A percentile compares a stretch with the other conserved stretches of the same genome.
These are phyloP conservation scores for Paecilomyces formosus DNA, from an alignment of 2,329 filamentous ascomycete genomes.

Conservation along the genomic window DNA sequence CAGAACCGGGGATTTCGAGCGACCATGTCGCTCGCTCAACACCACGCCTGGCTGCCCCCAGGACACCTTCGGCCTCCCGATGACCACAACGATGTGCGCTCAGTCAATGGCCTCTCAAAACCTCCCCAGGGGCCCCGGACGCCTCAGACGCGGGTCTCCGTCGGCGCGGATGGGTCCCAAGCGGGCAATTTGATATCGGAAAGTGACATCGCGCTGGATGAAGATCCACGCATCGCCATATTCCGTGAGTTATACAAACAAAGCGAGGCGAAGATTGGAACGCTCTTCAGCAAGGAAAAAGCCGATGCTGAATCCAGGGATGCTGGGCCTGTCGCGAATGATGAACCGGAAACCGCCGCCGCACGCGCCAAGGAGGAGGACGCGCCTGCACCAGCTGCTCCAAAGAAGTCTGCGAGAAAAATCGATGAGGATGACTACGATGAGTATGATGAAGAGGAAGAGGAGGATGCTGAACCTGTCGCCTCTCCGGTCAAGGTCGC, in stretches of 20 bases:
- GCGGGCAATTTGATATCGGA: constrained; percentile 43
- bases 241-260: constrained; percentile 72
- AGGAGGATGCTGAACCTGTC: constrained; percentile 42
- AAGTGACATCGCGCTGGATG: constrained; percentile 55
- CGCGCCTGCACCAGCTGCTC: constrained; percentile 33
- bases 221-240: constrained; percentile 59
- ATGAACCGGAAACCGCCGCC: constrained; percentile 17
- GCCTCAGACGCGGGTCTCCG: constrained; percentile 36
- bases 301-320: constrained; percentile 20
- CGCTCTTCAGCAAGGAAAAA: constrained; percentile 57
- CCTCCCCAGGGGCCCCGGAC: constrained; percentile 37
- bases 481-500: constrained; percentile 47
- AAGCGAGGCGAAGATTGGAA: constrained; percentile 68
- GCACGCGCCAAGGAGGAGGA: constrained; percentile 46
- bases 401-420: constrained; percentile 59
- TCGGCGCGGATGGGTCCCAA: constrained; percentile 39
- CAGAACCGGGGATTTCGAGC: constrained; percentile 39
- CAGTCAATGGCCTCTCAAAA: constrained; percentile 37
- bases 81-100: constrained; percentile 43
- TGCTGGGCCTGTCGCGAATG: constrained; percentile 45
- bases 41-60: constrained; percentile 61
- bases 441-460: constrained; percentile 56
- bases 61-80: constrained; percentile 54
- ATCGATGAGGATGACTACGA: constrained; percentile 72
- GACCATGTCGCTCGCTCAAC: constrained; percentile 60